Base-by-base conservation (phyloP, 2,329 filamentous ascomycete genomes). In the Tolypocladium tropicale region DNA sequence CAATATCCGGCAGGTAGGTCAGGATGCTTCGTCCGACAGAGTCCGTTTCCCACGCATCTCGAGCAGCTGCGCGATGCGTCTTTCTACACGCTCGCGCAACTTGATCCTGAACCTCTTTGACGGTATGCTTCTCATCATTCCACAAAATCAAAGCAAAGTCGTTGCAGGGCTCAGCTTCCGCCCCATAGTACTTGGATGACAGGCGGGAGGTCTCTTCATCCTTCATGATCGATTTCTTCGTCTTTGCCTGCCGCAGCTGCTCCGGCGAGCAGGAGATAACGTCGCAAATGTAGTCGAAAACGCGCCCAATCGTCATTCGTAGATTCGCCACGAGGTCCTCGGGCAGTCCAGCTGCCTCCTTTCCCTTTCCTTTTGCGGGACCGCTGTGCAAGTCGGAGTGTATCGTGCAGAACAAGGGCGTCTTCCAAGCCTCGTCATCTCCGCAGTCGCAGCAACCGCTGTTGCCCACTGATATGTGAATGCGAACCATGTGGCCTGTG, bases 111-210 rank as follows among this genome's bases (percentile, higher is more conserved):
- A 99, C 93, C 68, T 99, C 94, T 51, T 85, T 83, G 48, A 97
- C 86, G 0, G 94, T 99, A 69, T 99, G 94, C 71, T 99, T 99
- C 74, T 99, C 94, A 61, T 99, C 94, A 64, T 99, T 99, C 94
- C 94, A 99, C 6, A 99, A 76, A 18, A 96, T 77, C 49, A 99
- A 75, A 6, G 89, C 88, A 70, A 88, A 99, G 64, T 96, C 90
- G 12, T 64, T 64, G 58, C 72, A 73, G 11, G 65, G 63, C 28
- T 72, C 66, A 18, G 67, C 61, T 10, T 68, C 65, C 14, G 86
- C 79, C 62, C 92, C 94, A 71, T 91, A 92, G 52, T 84, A 85
- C 0, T 66, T 64, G 2, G 87, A 82, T 9, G 82, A 84, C 36
- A 97, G 75, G 23, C 92, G 82, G 18, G 93, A 96, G 57, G 82